These are phyloP conservation scores for Xylaria sp. DNA, from an alignment of 495 filamentous ascomycete species.

Conservation along the genomic window DNA sequence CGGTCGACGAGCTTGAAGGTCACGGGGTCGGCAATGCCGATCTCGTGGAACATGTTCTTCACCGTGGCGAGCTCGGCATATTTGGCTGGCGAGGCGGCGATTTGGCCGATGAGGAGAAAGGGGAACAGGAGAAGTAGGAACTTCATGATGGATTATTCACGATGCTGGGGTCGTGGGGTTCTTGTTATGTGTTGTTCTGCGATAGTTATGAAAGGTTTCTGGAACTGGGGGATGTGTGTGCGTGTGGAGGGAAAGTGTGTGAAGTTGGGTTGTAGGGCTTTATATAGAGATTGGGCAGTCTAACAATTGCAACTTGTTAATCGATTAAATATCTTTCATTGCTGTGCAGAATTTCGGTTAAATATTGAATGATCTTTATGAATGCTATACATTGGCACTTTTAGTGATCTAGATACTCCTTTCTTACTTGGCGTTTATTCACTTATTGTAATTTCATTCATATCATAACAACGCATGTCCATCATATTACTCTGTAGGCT, in stretches of 20 bases:
- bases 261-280: background rate
- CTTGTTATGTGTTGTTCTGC: background rate
- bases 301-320: background rate
- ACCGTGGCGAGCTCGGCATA: background rate
- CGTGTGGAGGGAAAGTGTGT: background rate
- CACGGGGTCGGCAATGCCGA: constrained; percentile 1
- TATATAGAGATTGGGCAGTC: background rate
- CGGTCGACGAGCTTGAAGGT: constrained; percentile 11
- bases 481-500: background rate
- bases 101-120: background rate
- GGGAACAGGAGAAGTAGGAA: background rate
- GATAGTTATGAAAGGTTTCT: background rate
- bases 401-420: background rate
- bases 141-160: background rate
- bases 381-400: background rate
- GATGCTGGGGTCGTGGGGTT: background rate
- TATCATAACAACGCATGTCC: background rate
- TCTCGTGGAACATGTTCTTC: constrained; percentile 11
- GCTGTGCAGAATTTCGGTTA: background rate
- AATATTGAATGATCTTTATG: background rate
- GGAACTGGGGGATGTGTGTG: background rate
- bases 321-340: background rate
- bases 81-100: background rate
- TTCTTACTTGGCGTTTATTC: background rate
- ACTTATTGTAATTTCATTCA: background rate